Base-by-base conservation (phyloP, 805 yeast genomes). In the Wickerhamiella nectarea region DNA sequence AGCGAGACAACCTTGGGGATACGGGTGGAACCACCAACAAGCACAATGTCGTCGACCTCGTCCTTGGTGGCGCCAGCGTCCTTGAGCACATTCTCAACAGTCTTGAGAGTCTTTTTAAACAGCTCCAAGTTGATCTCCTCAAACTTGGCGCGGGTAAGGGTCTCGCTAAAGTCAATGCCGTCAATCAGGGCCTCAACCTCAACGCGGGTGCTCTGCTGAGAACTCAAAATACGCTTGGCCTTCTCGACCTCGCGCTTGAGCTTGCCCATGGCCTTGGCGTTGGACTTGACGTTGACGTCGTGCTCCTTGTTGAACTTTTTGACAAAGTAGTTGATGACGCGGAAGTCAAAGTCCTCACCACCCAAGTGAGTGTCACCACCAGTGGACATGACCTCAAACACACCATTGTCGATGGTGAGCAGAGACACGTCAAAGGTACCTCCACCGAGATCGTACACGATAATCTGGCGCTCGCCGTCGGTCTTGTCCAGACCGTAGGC, bases 21-120 rank as follows among this genome's bases (percentile, higher is more conserved):
- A 75, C 97, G 84, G 45, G 98, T 91, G 34, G 98, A 89, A 68
- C 98, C 98, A 74, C 98, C 98, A 61, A 89, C 98, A 43, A 89
- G 72, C 36, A 89, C 97, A 61, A 89, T 86, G 60, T 89, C 98
- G 65, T 89, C 85, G 57, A 89, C 76, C 56, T 84, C 94, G 51
- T 78, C 69, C 69, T 82, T 82, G 66, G 78, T 78, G 51, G 87
- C 73, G 63, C 87, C 89, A 43, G 96, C 78, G 66, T 91, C 98
- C 67, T 82, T 82, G 63, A 89, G 73, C 40, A 89, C 97, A 68
- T 82, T 89, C 68, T 85, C 94, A 53, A 89, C 97, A 44, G 97
- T 96, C 63, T 83, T 87, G 63, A 89, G 71, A 44, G 98, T 89
- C 66, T 83, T 83, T 72, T 84, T 85, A 76, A 89, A 89, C 57